These are phyloP conservation scores for Aspergillus steynii DNA, from an alignment of 495 filamentous ascomycete genomes.

Conservation along the genomic window DNA sequence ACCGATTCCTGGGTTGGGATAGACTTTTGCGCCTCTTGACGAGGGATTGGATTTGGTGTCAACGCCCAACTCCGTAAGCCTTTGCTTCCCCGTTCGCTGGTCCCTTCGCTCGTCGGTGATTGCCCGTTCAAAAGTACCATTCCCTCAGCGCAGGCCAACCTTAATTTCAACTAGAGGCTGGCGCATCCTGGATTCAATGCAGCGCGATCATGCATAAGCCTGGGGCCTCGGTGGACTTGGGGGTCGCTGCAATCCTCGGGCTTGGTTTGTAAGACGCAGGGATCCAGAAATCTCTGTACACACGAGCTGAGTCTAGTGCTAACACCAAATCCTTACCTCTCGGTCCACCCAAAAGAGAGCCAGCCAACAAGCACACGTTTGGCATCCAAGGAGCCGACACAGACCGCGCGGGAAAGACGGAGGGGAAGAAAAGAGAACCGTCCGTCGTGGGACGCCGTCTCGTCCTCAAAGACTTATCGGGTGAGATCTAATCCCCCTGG, in stretches of 20 bases:
- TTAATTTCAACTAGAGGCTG: not conserved
- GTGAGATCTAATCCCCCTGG: conserved; percentile 1
- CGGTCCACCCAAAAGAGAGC: not conserved
- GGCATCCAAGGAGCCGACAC: not conserved
- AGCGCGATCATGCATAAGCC: conserved; percentile 1
- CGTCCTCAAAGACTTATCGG: not conserved
- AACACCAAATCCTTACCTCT: not conserved
- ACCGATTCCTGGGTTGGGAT: not conserved
- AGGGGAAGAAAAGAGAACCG: not conserved
- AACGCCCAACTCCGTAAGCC: not conserved
- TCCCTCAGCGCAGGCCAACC: not conserved
- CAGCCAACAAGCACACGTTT: not conserved
- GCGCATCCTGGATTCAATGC: not conserved
- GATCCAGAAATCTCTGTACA: not conserved
- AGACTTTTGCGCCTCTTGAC: not conserved
- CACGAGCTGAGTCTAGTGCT: conserved; percentile 5
- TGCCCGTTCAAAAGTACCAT: not conserved
- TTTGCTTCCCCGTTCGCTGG: not conserved
- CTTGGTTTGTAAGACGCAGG: not conserved
- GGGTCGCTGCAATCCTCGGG: not conserved
- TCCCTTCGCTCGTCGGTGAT: not conserved
- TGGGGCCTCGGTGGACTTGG: not conserved
- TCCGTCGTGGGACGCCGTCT: not conserved
- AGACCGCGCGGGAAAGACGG: not conserved
- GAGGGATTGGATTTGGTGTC: not conserved